phyloP scores from a whole-genome alignment of 306 rosid species.

The Purshia tridentata region DNA sequence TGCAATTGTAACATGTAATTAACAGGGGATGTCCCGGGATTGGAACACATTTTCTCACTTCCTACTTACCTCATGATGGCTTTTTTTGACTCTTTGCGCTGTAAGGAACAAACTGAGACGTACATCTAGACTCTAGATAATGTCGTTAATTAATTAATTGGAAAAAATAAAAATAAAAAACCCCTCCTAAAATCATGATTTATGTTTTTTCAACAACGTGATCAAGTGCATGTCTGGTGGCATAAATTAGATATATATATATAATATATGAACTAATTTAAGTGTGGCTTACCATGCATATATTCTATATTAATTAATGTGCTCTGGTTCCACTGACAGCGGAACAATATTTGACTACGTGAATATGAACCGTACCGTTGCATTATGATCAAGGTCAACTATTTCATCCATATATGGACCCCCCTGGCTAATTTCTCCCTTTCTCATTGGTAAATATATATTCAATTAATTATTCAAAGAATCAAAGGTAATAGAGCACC shows the following conservation, averaged over 20 bases:
- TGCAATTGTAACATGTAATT: neutral
- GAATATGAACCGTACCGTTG: neutral
- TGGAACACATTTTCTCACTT: conserved; percentile 43
- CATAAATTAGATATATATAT: no score
- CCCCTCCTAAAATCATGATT: no score
- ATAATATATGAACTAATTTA: no score
- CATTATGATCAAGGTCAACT: neutral
- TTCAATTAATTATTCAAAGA: no score
- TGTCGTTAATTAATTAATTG: neutral
- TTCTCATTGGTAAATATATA: no score
- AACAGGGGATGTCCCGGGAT: neutral
- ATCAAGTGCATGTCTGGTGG: no score
- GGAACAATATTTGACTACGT: conserved; percentile 32
- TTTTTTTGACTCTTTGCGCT: conserved; percentile 33
- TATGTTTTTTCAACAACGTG: no score
- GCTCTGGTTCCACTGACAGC: conserved; percentile 49
- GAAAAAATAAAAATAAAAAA: neutral
- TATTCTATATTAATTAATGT: neutral
- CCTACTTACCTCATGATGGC: conserved; percentile 30
- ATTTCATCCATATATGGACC: neutral
- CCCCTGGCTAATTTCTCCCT: no score
- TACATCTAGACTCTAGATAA: no score
- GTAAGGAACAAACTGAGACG: neutral
- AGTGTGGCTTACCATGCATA: no score
- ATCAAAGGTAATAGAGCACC: no score